These are phyloP conservation scores for Cucurbita maxima DNA, from an alignment of 306 rosid genomes.

Conservation along the genomic window DNA sequence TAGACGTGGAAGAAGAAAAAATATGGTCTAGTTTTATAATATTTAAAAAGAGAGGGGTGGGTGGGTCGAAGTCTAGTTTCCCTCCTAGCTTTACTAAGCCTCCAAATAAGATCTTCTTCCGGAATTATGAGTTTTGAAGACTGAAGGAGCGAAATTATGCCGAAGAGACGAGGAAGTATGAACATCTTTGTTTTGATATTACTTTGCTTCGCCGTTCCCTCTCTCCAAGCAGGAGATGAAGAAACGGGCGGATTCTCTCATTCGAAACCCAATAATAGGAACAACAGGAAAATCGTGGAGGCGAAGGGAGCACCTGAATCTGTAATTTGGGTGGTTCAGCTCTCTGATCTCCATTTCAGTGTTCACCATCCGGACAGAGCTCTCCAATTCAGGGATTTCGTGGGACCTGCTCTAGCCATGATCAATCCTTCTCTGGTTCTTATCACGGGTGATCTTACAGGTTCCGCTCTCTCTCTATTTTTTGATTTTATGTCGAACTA, in stretches of 20 bases:
- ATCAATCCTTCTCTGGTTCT: constrained; percentile 93
- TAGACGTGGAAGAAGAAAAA: no score
- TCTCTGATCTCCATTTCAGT: constrained; percentile 95
- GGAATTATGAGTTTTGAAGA: not conserved
- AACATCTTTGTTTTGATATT: not conserved
- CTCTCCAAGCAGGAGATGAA: not conserved
- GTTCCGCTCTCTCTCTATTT: constrained; percentile 10
- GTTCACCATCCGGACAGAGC: constrained; percentile 81
- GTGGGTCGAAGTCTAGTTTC: no score
- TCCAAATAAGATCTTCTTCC: not conserved
- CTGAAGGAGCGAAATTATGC: not conserved
- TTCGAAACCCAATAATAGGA: not conserved
- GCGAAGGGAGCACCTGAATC: constrained; percentile 45
- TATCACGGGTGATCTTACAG: constrained; percentile 94
- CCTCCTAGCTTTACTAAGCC: not conserved
- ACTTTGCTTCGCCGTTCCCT: not conserved
- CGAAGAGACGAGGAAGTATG: not conserved
- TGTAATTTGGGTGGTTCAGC: constrained; percentile 80
- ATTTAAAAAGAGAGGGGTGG: no score
- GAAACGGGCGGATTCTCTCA: not conserved
- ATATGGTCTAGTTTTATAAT: no score
- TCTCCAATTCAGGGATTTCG: constrained; percentile 29
- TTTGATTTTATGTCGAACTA: not conserved
- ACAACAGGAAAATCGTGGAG: constrained; percentile 10
- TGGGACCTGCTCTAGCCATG: constrained; percentile 57